phyloP scores from a whole-genome alignment of 169 alveolate genomes.

The Theileria equi region DNA sequence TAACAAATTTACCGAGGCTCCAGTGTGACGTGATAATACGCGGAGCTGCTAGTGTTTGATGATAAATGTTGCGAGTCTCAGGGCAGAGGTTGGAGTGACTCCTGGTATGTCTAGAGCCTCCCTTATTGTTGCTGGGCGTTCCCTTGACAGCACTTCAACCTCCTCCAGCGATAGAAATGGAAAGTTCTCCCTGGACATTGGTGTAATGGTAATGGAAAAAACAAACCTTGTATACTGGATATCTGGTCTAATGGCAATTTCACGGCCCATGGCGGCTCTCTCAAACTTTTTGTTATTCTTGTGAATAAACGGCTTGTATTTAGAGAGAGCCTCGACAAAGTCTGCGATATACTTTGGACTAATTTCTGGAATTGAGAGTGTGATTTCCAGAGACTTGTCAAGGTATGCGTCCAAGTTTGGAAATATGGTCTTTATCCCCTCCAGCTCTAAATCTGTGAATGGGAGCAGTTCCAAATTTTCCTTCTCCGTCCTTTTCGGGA shows the following conservation, averaged over 20 bases:
- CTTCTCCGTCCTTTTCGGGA: neutral
- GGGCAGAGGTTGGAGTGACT: conserved; percentile 62
- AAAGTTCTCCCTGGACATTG: conserved; percentile 16
- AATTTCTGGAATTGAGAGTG: conserved; percentile 3
- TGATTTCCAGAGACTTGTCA: neutral
- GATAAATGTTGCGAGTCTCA: neutral
- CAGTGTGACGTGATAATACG: neutral
- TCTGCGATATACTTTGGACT: conserved; percentile 10
- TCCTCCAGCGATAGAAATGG: conserved; percentile 74
- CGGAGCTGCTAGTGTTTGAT: conserved; percentile 5
- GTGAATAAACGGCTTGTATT: conserved; percentile 63
- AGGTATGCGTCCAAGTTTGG: too few relatives aligned
- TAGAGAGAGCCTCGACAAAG: conserved; percentile 68
- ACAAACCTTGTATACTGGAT: conserved; percentile 65
- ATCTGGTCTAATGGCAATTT: conserved; percentile 55
- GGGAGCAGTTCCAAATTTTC: neutral
- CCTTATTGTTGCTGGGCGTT: conserved; percentile 66
- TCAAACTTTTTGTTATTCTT: conserved; percentile 59
- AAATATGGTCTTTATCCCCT: conserved; percentile 32
- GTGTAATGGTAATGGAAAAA: neutral
- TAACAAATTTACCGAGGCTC: too few relatives aligned
- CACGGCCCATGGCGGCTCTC: conserved; percentile 53
- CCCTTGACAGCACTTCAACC: conserved; percentile 66
- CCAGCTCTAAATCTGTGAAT: conserved; percentile 32
- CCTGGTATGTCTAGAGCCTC: conserved; percentile 74